Evolutionary conservation across 441 rosid genomes (phyloP).

Genomic region (Syzygium malaccense): DNA sequence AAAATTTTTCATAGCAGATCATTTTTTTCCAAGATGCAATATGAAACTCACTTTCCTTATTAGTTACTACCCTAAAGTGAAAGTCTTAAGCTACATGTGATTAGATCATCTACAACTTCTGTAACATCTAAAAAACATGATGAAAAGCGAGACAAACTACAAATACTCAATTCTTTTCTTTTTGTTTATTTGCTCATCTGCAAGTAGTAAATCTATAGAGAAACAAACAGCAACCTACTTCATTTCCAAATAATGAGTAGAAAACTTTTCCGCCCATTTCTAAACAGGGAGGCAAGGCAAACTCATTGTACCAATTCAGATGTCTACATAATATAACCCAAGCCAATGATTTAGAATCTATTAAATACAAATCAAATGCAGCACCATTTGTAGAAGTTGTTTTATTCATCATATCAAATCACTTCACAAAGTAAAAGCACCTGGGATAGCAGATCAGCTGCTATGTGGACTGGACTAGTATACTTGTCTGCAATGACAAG

Average conservation of each 20-base stretch:
- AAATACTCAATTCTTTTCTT: not conserved
- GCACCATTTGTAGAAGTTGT: not conserved
- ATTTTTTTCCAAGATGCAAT: not conserved
- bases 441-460: slow-evolving; percentile 93
- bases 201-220: not conserved
- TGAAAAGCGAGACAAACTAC: not conserved
- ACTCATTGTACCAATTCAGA: not conserved
- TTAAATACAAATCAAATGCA: not conserved
- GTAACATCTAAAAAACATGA: not conserved
- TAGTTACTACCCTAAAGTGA: not conserved
- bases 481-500: slow-evolving; percentile 75
- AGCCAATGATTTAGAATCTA: not conserved
- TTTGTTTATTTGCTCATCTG: not conserved
- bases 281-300: not conserved
- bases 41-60: not conserved
- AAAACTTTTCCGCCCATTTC: not conserved
- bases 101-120: not conserved
- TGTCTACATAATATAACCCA: not conserved
- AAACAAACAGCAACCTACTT: not conserved
- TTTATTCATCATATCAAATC: not conserved
- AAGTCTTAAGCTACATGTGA: not conserved
- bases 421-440: slow-evolving; percentile 22
- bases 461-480: slow-evolving; percentile 81
- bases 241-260: not conserved
- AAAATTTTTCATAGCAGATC: not conserved